Conservation (phyloP, 306 rosid genomes). For the Quercus glauca region DNA sequence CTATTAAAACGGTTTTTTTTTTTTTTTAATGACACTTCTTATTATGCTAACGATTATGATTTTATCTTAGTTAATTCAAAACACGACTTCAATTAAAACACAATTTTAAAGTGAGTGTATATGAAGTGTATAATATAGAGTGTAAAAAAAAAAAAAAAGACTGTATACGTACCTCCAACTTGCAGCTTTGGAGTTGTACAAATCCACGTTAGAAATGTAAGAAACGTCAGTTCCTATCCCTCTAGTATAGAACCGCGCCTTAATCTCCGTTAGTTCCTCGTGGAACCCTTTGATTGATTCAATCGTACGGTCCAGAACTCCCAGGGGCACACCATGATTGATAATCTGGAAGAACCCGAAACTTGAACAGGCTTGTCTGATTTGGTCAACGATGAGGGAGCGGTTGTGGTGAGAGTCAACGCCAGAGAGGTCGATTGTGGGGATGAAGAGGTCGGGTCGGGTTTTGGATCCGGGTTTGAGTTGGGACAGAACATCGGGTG, state of each 20-base stretch:
- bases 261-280: constrained; percentile 32
- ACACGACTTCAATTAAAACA: no score
- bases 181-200: constrained; percentile 33
- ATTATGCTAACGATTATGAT: no score
- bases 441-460: not conserved
- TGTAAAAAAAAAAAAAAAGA: no score
- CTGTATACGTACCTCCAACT: constrained; percentile 27
- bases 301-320: constrained; percentile 18
- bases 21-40: no score
- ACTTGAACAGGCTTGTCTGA: constrained; percentile 29
- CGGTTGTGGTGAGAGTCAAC: constrained; percentile 17
- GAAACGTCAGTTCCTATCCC: constrained; percentile 17
- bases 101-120: no score
- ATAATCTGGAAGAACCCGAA: constrained; percentile 43
- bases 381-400: constrained; percentile 13
- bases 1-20: no score
- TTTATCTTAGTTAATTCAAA: no score
- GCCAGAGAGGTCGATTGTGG: constrained; percentile 32
- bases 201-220: constrained; percentile 33
- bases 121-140: no score
- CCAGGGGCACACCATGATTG: constrained; percentile 37
- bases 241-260: constrained; percentile 14
- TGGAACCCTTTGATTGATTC: constrained; percentile 34
- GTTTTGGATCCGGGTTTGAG: not conserved
- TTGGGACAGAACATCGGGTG: constrained; percentile 19